These are phyloP conservation scores for Dioszegia crocea DNA, from an alignment of 768 basidiomycete species.

Conservation along the genomic window DNA sequence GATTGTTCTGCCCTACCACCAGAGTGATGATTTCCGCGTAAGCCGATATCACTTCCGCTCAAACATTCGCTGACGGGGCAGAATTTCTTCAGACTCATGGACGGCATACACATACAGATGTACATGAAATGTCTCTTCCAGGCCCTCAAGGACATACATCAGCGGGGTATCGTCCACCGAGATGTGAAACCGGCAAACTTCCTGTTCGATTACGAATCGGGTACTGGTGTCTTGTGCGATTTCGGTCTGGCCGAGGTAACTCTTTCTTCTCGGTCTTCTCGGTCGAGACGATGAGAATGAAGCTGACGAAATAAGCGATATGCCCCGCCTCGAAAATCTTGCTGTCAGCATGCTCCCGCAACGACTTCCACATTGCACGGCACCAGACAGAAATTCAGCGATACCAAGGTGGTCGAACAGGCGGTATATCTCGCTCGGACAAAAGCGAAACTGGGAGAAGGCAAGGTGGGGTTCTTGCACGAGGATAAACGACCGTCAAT, in stretches of 20 bases:
- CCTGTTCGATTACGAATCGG: slow-evolving; percentile 78
- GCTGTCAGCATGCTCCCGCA: slow-evolving; percentile 74
- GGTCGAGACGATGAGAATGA: not conserved
- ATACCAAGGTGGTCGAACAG: slow-evolving; percentile 50
- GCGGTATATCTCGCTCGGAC: slow-evolving; percentile 47
- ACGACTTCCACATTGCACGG: slow-evolving; percentile 68
- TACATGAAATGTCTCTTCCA: slow-evolving; percentile 91
- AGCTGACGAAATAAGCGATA: slow-evolving; percentile 37
- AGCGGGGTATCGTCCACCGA: slow-evolving; percentile 82
- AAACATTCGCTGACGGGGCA: slow-evolving; percentile 12
- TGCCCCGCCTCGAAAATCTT: slow-evolving; percentile 32
- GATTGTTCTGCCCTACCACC: slow-evolving; percentile 86
- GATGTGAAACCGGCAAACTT: slow-evolving; percentile 99
- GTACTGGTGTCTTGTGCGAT: slow-evolving; percentile 82
- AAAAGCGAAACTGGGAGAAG: slow-evolving; percentile 35
- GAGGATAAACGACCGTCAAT: slow-evolving; percentile 58
- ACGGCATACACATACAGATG: slow-evolving; percentile 70
- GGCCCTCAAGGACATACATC: slow-evolving; percentile 81
- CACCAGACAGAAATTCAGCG: slow-evolving; percentile 54
- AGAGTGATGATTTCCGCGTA: slow-evolving; percentile 89
- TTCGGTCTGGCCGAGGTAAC: slow-evolving; percentile 92
- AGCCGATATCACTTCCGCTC: slow-evolving; percentile 34
- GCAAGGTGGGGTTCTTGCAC: slow-evolving; percentile 42
- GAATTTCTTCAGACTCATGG: slow-evolving; percentile 71
- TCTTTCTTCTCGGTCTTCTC: not conserved